phyloP scores from a whole-genome alignment of 2,329 filamentous ascomycete species.

The Monilinia aucupariae region DNA sequence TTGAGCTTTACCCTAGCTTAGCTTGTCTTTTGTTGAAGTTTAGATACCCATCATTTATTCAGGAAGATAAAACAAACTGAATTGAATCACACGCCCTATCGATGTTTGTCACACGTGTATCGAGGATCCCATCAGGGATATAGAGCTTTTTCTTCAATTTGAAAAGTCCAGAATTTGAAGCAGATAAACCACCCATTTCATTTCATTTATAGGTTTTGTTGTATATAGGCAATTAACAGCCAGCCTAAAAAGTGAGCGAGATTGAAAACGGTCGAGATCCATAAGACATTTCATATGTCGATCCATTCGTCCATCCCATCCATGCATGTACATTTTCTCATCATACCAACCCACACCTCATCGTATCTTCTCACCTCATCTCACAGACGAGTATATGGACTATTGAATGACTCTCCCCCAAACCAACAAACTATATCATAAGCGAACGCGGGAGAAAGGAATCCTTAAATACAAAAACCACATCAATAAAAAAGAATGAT shows the following conservation, averaged over 20 bases:
- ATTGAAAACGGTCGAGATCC: background rate
- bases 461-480: slow-evolving; percentile 2
- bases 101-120: background rate
- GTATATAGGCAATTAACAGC: background rate
- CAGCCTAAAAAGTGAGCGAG: background rate
- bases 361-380: background rate
- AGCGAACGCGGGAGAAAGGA: background rate
- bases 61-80: background rate
- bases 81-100: background rate
- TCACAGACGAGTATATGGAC: background rate
- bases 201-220: slow-evolving; percentile 2
- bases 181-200: background rate
- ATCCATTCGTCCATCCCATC: background rate
- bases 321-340: background rate
- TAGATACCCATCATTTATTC: background rate
- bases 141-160: background rate
- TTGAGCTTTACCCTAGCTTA: background rate
- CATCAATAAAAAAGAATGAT: slow-evolving; percentile 10
- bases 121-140: background rate
- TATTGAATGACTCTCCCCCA: background rate
- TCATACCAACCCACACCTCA: background rate
- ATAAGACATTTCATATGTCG: background rate
- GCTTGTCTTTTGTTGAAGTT: slow-evolving; percentile 8
- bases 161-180: background rate
- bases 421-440: background rate